Evolutionary conservation across 1,284 basidiomycete genomes (phyloP).

Genomic region (Pseudozyma thailandica): DNA sequence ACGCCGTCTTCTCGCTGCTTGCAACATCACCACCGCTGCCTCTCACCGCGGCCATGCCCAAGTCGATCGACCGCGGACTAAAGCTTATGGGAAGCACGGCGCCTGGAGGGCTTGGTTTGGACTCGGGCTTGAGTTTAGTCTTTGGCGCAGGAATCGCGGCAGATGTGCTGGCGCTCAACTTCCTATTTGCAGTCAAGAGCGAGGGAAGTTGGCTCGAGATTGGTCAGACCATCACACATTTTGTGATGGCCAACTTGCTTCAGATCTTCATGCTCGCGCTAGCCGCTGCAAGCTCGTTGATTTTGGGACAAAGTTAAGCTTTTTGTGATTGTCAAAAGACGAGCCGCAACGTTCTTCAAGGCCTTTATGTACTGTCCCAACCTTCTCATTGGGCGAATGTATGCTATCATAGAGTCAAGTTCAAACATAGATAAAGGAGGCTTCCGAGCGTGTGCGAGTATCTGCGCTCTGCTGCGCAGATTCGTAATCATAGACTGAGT

Average conservation of each 20-base stretch:
- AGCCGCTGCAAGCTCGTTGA: constrained; percentile 31
- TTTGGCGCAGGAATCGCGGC: constrained; percentile 56
- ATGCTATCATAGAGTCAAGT: too few relatives aligned
- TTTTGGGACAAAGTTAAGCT: constrained; percentile 26
- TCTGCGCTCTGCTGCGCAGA: too few relatives aligned
- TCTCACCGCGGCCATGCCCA: constrained; percentile 2
- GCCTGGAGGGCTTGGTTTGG: constrained; percentile 54
- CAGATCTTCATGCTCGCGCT: constrained; percentile 74
- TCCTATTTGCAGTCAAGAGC: constrained; percentile 85
- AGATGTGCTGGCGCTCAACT: constrained; percentile 74
- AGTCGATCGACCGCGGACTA: constrained; percentile 29
- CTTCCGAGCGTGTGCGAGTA: too few relatives aligned
- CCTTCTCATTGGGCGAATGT: too few relatives aligned
- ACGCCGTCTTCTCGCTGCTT: constrained; percentile 72
- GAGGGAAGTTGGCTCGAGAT: constrained; percentile 90
- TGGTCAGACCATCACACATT: constrained; percentile 87
- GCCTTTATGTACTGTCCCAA: too few relatives aligned
- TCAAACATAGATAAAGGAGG: too few relatives aligned
- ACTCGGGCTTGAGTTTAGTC: constrained; percentile 42
- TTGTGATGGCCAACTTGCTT: constrained; percentile 83
- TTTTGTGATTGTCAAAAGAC: too few relatives aligned
- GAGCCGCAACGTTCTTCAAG: too few relatives aligned
- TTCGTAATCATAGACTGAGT: too few relatives aligned
- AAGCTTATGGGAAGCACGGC: constrained; percentile 44
- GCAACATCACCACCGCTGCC: constrained; percentile 16